Conservation (phyloP, 169 alveolate species). For the Plasmodium billcollinsi region DNA sequence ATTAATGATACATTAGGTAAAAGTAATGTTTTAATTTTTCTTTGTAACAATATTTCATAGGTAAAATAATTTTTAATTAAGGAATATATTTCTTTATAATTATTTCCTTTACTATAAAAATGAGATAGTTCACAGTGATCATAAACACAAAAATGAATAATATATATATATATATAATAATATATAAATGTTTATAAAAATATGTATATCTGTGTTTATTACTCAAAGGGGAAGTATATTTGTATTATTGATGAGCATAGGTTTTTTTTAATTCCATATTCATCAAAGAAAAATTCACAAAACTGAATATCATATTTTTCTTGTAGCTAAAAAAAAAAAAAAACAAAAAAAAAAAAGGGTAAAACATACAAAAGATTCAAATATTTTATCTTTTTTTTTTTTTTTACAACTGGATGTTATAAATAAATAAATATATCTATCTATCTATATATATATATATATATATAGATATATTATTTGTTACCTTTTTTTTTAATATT, state of each 20-base stretch:
- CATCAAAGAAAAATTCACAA: slow-evolving; percentile 61
- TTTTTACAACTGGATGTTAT: not conserved
- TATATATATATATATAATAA: slow-evolving; percentile 59
- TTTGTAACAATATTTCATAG: slow-evolving; percentile 51
- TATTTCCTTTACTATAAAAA: slow-evolving; percentile 54
- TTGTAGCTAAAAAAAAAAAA: slow-evolving; percentile 23
- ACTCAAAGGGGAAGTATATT: slow-evolving; percentile 70
- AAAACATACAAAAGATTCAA: not conserved
- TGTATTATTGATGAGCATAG: slow-evolving; percentile 69
- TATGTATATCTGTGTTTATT: slow-evolving; percentile 1
- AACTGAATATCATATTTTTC: slow-evolving; percentile 29
- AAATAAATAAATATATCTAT: not conserved
- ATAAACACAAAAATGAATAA: slow-evolving; percentile 55
- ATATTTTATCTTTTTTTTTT: not conserved
- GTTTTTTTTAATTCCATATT: slow-evolving; percentile 56
- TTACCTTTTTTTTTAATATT: slow-evolving; percentile 24
- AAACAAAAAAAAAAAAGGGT: too few relatives aligned
- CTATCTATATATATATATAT: not conserved
- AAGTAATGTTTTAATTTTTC: slow-evolving; percentile 29
- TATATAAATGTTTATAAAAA: slow-evolving; percentile 15
- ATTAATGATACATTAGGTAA: slow-evolving; percentile 27
- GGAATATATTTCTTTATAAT: slow-evolving; percentile 62
- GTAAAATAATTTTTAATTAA: slow-evolving; percentile 42
- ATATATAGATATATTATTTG: not conserved
- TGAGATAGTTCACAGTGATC: not conserved